A percentile compares a stretch with the other conserved stretches of the same genome.
phyloP scores from a whole-genome alignment of 176 grass and related monocot species.

The Rhynchospora tenuis region DNA sequence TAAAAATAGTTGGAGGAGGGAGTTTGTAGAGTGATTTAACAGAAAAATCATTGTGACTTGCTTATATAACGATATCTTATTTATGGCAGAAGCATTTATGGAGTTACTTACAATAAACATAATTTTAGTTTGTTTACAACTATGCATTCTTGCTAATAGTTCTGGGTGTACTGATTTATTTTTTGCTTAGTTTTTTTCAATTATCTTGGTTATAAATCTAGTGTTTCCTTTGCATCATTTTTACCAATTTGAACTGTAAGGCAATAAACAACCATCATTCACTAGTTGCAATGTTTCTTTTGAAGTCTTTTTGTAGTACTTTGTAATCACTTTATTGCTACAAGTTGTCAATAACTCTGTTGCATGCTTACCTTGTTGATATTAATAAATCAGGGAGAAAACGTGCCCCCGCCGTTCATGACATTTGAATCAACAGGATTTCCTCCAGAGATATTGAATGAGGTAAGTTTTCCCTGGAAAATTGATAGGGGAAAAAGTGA shows the following conservation, averaged over 20 bases:
- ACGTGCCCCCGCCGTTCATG: conserved; percentile 96
- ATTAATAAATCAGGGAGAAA: conserved; percentile 61
- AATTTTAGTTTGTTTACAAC: background rate
- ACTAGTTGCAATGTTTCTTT: background rate
- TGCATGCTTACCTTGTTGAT: conserved; percentile 17
- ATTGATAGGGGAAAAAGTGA: background rate
- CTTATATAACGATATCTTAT: background rate
- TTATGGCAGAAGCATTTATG: background rate
- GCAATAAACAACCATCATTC: background rate
- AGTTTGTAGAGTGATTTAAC: too few species aligned
- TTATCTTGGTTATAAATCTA: background rate
- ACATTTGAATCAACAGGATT: conserved; percentile 94
- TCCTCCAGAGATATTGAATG: conserved; percentile 87
- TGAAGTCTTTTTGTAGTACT: background rate
- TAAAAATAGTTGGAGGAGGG: too few species aligned
- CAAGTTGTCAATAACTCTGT: conserved; percentile 9
- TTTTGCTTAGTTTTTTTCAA: background rate
- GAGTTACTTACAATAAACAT: background rate
- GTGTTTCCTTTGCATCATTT: background rate
- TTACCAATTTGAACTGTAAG: background rate
- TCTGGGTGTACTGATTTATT: background rate
- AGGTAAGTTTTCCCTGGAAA: conserved; percentile 55
- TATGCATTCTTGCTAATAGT: background rate
- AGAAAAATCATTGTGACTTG: background rate
- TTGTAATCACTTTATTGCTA: conserved; percentile 22